Percentiles rank a stretch among this genome's conserved stretches.
Conservation (phyloP, 306 rosid species). For the Ceratonia siliqua region DNA sequence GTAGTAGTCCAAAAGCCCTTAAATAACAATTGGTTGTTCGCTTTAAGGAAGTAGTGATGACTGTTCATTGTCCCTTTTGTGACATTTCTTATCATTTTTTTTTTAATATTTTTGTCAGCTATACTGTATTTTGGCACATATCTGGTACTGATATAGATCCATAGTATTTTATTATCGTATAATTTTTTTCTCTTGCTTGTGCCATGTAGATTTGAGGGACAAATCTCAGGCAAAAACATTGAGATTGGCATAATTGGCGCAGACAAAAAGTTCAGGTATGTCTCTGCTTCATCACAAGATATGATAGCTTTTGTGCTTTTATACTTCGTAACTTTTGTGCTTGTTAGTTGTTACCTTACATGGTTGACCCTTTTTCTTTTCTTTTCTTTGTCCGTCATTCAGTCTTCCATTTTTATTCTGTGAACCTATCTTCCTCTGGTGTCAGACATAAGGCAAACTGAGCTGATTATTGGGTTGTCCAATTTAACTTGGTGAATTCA, state of each 20-base stretch:
- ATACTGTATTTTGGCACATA: conserved; percentile 5
- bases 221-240: conserved; percentile 89
- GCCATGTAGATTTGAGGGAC: conserved; percentile 80
- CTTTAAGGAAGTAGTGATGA: background rate
- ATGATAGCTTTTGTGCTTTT: background rate
- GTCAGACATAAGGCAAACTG: background rate
- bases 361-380: background rate
- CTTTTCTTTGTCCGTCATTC: background rate
- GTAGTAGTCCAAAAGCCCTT: conserved; percentile 2
- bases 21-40: background rate
- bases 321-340: background rate
- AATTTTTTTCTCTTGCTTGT: background rate
- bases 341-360: background rate
- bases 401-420: background rate
- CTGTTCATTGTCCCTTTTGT: background rate
- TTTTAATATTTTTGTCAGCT: background rate
- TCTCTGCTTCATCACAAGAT: conserved; percentile 5
- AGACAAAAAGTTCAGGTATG: conserved; percentile 86
- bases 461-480: conserved; percentile 14
- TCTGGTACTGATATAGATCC: too few species aligned
- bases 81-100: background rate
- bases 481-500: background rate
- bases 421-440: background rate
- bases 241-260: conserved; percentile 89
- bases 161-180: too few species aligned